A percentile compares a stretch with the other conserved stretches of the same genome.
Evolutionary conservation across 2,329 filamentous ascomycete species (phyloP).

Genomic region (Penicillium corylophilum): DNA sequence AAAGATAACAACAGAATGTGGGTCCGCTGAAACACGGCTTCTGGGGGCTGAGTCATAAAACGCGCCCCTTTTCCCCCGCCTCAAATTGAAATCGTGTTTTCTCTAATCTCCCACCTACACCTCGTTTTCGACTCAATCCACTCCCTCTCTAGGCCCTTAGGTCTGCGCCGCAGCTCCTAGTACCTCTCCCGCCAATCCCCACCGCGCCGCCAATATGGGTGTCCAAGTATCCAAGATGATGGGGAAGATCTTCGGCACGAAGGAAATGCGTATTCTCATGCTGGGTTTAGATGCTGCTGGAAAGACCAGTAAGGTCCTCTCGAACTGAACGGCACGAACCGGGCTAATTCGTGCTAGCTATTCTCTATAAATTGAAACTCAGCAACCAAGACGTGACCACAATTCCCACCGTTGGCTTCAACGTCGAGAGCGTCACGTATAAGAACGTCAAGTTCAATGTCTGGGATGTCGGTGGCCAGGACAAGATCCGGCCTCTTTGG

Average conservation of each 20-base stretch:
- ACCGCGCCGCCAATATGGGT: conserved; percentile 66
- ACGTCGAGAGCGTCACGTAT: conserved; percentile 98
- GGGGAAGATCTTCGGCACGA: conserved; percentile 98
- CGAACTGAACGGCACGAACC: neutral
- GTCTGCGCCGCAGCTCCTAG: neutral
- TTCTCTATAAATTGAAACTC: conserved; percentile 98
- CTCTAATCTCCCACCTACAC: conserved; percentile 6
- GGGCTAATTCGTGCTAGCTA: conserved; percentile 52
- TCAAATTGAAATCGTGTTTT: conserved; percentile 20
- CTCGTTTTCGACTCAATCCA: neutral
- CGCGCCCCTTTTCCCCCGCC: conserved; percentile 40
- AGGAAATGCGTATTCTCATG: conserved; percentile 99
- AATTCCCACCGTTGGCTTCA: conserved; percentile 97
- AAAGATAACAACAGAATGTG: neutral
- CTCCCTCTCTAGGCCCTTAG: neutral
- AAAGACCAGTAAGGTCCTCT: conserved; percentile 70
- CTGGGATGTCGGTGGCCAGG: conserved; percentile 97
- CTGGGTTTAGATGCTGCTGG: conserved; percentile 94
- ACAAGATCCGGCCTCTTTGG: conserved; percentile 97
- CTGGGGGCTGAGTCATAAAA: conserved; percentile 30
- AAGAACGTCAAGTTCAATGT: conserved; percentile 99
- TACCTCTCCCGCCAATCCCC: neutral
- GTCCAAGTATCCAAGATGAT: conserved; percentile 92
- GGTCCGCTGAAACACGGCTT: conserved; percentile 11
- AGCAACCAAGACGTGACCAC: conserved; percentile 92